These are phyloP conservation scores for Solioccasus polychromus DNA, from an alignment of 768 basidiomycete genomes.

Conservation along the genomic window DNA sequence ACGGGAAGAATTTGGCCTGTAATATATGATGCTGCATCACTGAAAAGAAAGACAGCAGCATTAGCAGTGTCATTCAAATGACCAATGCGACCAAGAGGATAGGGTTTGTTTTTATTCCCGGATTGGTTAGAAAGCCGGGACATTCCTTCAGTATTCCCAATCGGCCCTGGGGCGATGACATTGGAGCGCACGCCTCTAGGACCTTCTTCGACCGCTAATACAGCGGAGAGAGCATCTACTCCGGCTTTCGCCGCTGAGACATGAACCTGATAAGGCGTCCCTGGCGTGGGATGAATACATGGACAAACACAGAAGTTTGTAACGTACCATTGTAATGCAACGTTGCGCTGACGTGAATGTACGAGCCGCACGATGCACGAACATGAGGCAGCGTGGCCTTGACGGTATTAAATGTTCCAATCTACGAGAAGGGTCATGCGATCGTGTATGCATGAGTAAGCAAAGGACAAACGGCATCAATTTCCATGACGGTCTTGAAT, in stretches of 20 bases:
- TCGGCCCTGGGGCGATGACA: constrained; percentile 81
- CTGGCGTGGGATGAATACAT: too few species aligned
- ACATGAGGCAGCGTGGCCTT: constrained; percentile 84
- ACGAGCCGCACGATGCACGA: constrained; percentile 70
- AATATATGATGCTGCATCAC: constrained; percentile 72
- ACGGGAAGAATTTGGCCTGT: constrained; percentile 74
- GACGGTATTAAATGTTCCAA: constrained; percentile 88
- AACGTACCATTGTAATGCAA: constrained; percentile 74
- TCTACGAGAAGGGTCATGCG: neutral
- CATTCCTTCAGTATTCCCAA: constrained; percentile 73
- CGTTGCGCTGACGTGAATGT: constrained; percentile 87
- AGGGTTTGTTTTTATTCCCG: neutral
- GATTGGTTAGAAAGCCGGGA: constrained; percentile 45
- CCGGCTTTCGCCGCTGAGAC: constrained; percentile 95
- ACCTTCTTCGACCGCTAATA: constrained; percentile 91
- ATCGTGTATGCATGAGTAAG: neutral
- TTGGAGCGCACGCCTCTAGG: constrained; percentile 93
- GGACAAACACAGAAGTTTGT: neutral
- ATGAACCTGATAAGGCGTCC: constrained; percentile 84
- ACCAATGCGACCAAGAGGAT: constrained; percentile 52
- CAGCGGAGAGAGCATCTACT: constrained; percentile 83
- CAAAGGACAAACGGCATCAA: constrained; percentile 68
- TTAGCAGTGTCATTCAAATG: constrained; percentile 64
- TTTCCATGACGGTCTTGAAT: constrained; percentile 90
- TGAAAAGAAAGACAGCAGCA: constrained; percentile 77